Percentiles rank a stretch among this genome's conserved stretches.
Evolutionary conservation across 2,329 filamentous ascomycete species (phyloP).

Genomic region (Aureobasidium sp.): DNA sequence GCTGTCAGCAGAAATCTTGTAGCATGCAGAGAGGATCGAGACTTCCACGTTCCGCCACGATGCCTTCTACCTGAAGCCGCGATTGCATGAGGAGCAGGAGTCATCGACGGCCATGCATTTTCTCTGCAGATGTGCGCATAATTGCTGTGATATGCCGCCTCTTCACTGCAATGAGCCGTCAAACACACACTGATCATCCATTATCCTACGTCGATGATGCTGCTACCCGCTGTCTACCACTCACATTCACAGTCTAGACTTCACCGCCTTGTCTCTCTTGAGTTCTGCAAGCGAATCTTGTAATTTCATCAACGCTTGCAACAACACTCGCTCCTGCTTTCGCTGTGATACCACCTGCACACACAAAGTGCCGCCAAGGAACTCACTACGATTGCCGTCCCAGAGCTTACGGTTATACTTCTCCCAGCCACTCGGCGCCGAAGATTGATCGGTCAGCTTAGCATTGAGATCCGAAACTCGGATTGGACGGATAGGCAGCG

Average conservation of each 20-base stretch:
- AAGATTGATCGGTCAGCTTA: conserved; percentile 33
- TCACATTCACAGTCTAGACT: conserved; percentile 6
- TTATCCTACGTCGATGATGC: not conserved
- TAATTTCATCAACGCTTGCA: conserved; percentile 48
- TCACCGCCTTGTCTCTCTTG: not conserved
- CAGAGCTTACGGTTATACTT: conserved; percentile 53
- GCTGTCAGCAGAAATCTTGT: not conserved
- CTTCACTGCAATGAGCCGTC: not conserved
- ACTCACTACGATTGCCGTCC: conserved; percentile 47
- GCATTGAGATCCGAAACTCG: conserved; percentile 44
- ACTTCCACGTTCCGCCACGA: conserved; percentile 1
- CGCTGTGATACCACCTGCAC: conserved; percentile 53
- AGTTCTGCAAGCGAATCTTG: conserved; percentile 37
- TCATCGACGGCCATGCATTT: not conserved
- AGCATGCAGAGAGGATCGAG: not conserved
- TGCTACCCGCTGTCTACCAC: not conserved
- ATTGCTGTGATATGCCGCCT: not conserved
- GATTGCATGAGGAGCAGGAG: not conserved
- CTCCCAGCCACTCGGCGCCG: conserved; percentile 48
- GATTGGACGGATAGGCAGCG: conserved; percentile 49
- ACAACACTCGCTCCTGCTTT: conserved; percentile 48
- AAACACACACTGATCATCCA: not conserved
- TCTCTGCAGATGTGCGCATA: not conserved
- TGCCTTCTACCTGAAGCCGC: not conserved
- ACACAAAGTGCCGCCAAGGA: conserved; percentile 48